phyloP scores from a whole-genome alignment of 225 moss, liverwort and hornwort genomes.

The Polytrichum formosum region DNA sequence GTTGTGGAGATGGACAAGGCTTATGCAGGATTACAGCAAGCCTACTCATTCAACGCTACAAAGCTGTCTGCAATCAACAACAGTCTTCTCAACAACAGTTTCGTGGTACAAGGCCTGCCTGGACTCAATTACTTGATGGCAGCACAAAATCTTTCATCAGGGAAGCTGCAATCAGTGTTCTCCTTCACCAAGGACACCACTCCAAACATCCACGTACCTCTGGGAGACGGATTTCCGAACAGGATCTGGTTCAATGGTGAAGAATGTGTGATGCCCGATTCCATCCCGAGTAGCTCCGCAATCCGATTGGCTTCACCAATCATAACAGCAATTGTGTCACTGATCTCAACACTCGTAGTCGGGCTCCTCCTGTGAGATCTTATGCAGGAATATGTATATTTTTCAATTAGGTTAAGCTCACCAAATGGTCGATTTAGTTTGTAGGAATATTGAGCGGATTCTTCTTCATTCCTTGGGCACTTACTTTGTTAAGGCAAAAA shows the following conservation, averaged over 20 bases:
- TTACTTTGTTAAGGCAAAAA: slow-evolving; percentile 5
- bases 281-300: slow-evolving; percentile 38
- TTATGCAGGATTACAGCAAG: slow-evolving; percentile 46
- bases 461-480: neutral
- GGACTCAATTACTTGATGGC: slow-evolving; percentile 45
- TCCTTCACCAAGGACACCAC: slow-evolving; percentile 44
- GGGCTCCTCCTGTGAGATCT: slow-evolving; percentile 3
- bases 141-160: slow-evolving; percentile 11
- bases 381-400: neutral
- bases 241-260: slow-evolving; percentile 79
- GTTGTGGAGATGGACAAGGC: slow-evolving; percentile 53
- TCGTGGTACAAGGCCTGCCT: slow-evolving; percentile 28
- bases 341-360: slow-evolving; percentile 5
- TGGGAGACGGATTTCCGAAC: slow-evolving; percentile 48
- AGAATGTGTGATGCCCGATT: slow-evolving; percentile 51
- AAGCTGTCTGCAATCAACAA: slow-evolving; percentile 34
- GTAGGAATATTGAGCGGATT: neutral
- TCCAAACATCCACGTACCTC: slow-evolving; percentile 23
- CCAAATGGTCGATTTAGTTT: neutral
- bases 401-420: neutral
- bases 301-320: slow-evolving; percentile 7
- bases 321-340: slow-evolving; percentile 5
- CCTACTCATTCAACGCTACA: slow-evolving; percentile 73
- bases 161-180: slow-evolving; percentile 45
- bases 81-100: slow-evolving; percentile 14